Evolutionary conservation across 441 rosid genomes (phyloP).

Genomic region (Populus hybrid): DNA sequence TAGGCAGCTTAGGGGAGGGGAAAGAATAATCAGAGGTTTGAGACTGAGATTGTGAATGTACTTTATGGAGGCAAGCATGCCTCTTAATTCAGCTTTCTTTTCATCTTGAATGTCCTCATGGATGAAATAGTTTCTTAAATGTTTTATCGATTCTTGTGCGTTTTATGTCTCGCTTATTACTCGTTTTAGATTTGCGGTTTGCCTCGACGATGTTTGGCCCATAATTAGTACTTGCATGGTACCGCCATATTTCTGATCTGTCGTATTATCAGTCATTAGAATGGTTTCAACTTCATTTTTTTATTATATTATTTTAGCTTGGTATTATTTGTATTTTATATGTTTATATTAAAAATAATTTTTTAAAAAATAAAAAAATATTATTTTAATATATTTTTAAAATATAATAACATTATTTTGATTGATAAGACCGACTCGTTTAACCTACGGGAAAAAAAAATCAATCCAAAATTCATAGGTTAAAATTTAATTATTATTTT

Average conservation of each 20-base stretch:
- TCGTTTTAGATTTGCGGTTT: neutral
- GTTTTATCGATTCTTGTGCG: neutral
- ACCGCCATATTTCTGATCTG: neutral
- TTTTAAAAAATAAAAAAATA: too few species aligned
- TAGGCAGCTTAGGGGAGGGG: constrained; percentile 19
- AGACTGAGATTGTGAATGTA: neutral
- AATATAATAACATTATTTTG: too few species aligned
- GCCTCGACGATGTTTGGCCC: neutral
- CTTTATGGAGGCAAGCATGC: neutral
- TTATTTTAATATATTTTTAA: too few species aligned
- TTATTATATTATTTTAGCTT: too few species aligned
- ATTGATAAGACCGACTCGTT: too few species aligned
- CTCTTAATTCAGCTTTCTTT: neutral
- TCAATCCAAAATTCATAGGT: too few species aligned
- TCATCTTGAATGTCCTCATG: neutral
- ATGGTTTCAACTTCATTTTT: too few species aligned
- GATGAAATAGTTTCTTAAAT: neutral
- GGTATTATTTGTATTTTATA: too few species aligned
- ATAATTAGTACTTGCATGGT: neutral
- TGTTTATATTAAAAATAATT: too few species aligned
- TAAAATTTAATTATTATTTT: too few species aligned
- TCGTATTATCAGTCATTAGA: too few species aligned
- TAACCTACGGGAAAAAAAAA: too few species aligned
- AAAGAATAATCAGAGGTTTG: constrained; percentile 27
- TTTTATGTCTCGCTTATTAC: neutral